Evolutionary conservation across 257 asterid species (phyloP).

Genomic region (Solanum tarijense): DNA sequence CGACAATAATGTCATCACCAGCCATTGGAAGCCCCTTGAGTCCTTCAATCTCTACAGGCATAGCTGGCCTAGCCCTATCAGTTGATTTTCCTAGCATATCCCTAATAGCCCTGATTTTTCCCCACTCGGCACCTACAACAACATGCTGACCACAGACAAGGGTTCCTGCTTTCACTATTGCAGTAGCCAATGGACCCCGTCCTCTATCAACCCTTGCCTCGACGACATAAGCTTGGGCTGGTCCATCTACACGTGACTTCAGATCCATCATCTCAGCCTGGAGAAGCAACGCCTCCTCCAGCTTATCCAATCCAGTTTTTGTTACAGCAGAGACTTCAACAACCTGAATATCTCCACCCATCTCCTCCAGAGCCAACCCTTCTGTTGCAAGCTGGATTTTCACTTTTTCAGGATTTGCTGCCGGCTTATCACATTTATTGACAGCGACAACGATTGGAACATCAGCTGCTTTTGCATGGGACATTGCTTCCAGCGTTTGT

Average conservation of each 20-base stretch:
- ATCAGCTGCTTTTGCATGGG: slow-evolving; percentile 77
- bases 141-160: slow-evolving; percentile 69
- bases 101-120: slow-evolving; percentile 78
- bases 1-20: slow-evolving; percentile 94
- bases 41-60: slow-evolving; percentile 99
- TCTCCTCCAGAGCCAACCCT: slow-evolving; percentile 79
- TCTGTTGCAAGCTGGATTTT: slow-evolving; percentile 74
- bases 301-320: slow-evolving; percentile 56
- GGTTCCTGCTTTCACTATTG: slow-evolving; percentile 88
- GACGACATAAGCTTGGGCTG: slow-evolving; percentile 96
- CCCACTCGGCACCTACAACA: slow-evolving; percentile 93
- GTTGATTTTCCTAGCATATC: slow-evolving; percentile 50
- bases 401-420: slow-evolving; percentile 81
- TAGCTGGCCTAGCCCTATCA: slow-evolving; percentile 66
- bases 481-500: slow-evolving; percentile 91
- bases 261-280: slow-evolving; percentile 94
- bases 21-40: slow-evolving; percentile 95
- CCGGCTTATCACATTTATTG: slow-evolving; percentile 80
- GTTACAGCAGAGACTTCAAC: slow-evolving; percentile 86
- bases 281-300: slow-evolving; percentile 89
- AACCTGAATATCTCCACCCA: slow-evolving; percentile 96
- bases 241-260: slow-evolving; percentile 77
- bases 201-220: slow-evolving; percentile 97
- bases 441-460: slow-evolving; percentile 88
- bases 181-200: slow-evolving; percentile 92